Base-by-base conservation (phyloP, 768 basidiomycete species). In the Phanerochaete sordida region DNA sequence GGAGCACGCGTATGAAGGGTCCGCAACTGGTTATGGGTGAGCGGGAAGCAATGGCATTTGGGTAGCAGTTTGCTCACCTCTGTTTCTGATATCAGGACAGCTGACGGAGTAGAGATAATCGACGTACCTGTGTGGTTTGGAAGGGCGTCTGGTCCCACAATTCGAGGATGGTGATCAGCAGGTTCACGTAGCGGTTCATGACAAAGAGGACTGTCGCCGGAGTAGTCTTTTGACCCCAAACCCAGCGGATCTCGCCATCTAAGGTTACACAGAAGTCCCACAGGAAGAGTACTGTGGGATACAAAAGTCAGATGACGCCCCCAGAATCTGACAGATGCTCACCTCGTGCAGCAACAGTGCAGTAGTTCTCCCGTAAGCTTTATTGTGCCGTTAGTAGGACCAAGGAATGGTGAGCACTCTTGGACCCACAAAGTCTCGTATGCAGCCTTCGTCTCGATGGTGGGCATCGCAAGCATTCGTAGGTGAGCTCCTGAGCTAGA, bases 71-170 rank as follows among this genome's bases (percentile, higher is more conserved):
- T n/a, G n/a, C n/a, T n/a, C n/a, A n/a, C n/a, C n/a, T n/a, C n/a
- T n/a, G n/a, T n/a, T n/a, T n/a, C n/a, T n/a, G n/a, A n/a, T n/a
- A n/a, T n/a, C n/a, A n/a, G n/a, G n/a, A n/a, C n/a, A n/a, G n/a
- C n/a, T n/a, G n/a, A n/a, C 30, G 31, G 51, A 5, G 51, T 8
- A 26, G 31, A 33, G 19, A 24, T 43, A 31, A n/a, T n/a, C n/a
- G 8, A 66, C 69, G 58, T 62, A 87, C 84, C 76, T 82, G 77
- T 12, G 74, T 74, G 2, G 84, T 85, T 66, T 77, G 63, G 28
- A 64, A 63, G 1, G 66, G 50, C 8, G 61, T 52, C 43, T 64
- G 66, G 15, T 59, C 62, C 21, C 64, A 28, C 3, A 67, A 51
- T 28, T 64, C 61, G 11, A 67, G 19, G 31, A 67, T 61, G 0